A percentile compares a stretch with the other conserved stretches of the same genome.
Evolutionary conservation across 352 stramenopile genomes (phyloP).

Genomic region (Pythium coloratum): DNA sequence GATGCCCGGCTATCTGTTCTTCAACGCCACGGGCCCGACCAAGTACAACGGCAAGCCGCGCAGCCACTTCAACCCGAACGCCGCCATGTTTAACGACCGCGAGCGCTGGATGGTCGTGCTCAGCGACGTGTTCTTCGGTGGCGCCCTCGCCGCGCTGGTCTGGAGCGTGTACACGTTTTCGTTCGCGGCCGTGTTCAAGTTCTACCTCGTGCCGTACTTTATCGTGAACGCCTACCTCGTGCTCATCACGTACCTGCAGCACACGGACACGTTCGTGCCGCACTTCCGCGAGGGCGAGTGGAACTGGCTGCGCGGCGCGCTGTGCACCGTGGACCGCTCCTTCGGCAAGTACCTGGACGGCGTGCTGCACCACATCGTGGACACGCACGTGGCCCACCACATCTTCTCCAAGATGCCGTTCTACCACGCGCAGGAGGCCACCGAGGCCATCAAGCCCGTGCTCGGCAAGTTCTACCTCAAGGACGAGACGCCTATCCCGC

Average conservation of each 20-base stretch:
- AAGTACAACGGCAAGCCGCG: slow-evolving; percentile 88
- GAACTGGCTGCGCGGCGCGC: slow-evolving; percentile 95
- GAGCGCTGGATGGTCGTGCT: slow-evolving; percentile 93
- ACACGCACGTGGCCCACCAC: slow-evolving; percentile 98
- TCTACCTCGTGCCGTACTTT: slow-evolving; percentile 97
- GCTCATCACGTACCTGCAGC: slow-evolving; percentile 98
- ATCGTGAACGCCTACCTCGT: slow-evolving; percentile 96
- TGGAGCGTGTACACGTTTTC: slow-evolving; percentile 68
- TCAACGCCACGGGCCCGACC: slow-evolving; percentile 91
- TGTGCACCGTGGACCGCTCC: slow-evolving; percentile 97
- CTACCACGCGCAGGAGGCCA: slow-evolving; percentile 97
- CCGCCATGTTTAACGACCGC: slow-evolving; percentile 93
- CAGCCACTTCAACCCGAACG: slow-evolving; percentile 96
- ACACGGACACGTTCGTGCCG: slow-evolving; percentile 97
- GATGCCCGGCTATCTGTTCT: slow-evolving; percentile 97
- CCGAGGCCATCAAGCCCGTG: slow-evolving; percentile 90
- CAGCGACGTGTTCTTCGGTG: slow-evolving; percentile 90
- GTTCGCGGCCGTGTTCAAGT: slow-evolving; percentile 83
- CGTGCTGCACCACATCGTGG: slow-evolving; percentile 97
- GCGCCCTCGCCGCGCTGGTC: slow-evolving; percentile 60
- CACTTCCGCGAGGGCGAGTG: slow-evolving; percentile 95
- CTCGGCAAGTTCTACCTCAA: slow-evolving; percentile 97
- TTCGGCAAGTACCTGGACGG: slow-evolving; percentile 96
- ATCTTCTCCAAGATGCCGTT: slow-evolving; percentile 99
- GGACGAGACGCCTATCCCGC: slow-evolving; percentile 88